phyloP scores from a whole-genome alignment of 2,329 filamentous ascomycete genomes.

The Lachnellula arida region DNA sequence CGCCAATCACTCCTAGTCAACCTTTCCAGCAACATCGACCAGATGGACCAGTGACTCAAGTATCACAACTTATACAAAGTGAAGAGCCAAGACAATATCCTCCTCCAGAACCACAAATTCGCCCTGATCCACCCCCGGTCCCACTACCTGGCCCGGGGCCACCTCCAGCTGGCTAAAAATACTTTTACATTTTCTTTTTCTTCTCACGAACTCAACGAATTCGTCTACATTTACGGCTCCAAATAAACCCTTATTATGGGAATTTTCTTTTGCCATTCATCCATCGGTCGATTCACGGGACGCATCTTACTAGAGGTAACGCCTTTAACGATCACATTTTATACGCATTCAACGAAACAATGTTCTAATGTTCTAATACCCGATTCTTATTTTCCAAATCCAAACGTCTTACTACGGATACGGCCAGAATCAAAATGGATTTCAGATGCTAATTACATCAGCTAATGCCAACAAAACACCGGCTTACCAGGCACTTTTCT shows the following conservation, averaged over 20 bases:
- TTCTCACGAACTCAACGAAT: slow-evolving; percentile 4
- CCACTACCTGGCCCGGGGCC: background rate
- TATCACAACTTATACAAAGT: background rate
- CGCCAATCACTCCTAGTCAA: background rate
- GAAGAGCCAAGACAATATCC: background rate
- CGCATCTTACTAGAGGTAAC: slow-evolving; percentile 20
- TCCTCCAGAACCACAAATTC: background rate
- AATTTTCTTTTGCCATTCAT: slow-evolving; percentile 11
- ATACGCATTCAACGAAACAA: slow-evolving; percentile 17
- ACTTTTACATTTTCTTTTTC: background rate
- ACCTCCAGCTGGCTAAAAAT: background rate
- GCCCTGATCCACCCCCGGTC: background rate
- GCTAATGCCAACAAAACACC: background rate
- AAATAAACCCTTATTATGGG: slow-evolving; percentile 4
- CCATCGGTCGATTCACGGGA: slow-evolving; percentile 9
- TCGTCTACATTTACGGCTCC: background rate
- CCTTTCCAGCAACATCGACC: background rate
- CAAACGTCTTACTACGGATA: slow-evolving; percentile 7
- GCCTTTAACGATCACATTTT: slow-evolving; percentile 16
- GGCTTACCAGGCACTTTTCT: background rate
- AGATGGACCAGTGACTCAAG: background rate
- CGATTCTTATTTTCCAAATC: slow-evolving; percentile 7
- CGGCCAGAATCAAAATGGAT: slow-evolving; percentile 1
- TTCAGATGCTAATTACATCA: background rate
- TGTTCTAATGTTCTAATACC: slow-evolving; percentile 15